These are phyloP conservation scores for Paecilomyces variotii DNA, from an alignment of 2,329 filamentous ascomycete species.

Conservation along the genomic window DNA sequence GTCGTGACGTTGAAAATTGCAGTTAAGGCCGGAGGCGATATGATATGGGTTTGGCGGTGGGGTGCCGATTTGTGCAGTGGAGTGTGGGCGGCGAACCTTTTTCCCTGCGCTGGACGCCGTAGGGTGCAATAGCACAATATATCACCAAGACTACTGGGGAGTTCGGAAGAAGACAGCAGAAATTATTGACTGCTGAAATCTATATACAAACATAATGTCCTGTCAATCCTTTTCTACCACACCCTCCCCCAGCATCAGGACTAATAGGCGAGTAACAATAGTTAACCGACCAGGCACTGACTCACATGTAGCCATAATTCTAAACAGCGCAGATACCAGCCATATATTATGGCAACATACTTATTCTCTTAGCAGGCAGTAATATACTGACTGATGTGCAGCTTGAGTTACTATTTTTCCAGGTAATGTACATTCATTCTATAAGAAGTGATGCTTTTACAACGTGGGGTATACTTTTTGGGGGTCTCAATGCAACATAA, in stretches of 20 bases:
- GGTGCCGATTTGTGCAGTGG: conserved; percentile 32
- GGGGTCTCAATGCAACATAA: neutral
- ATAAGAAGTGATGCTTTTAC: conserved; percentile 2
- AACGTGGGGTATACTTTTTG: neutral
- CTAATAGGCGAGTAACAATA: neutral
- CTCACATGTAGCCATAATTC: neutral
- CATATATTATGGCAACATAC: neutral
- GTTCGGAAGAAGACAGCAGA: neutral
- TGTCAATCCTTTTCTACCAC: neutral
- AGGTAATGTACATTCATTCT: neutral
- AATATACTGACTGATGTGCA: neutral
- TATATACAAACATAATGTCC: neutral
- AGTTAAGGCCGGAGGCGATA: conserved; percentile 23
- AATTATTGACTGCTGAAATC: neutral
- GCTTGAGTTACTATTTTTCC: neutral
- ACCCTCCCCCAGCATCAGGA: neutral
- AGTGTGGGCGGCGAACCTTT: conserved; percentile 22
- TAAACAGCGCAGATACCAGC: neutral
- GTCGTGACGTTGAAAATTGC: conserved; percentile 28
- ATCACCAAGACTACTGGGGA: neutral
- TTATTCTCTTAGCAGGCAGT: neutral
- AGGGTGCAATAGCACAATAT: neutral
- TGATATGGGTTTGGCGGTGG: conserved; percentile 23
- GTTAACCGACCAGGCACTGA: neutral
- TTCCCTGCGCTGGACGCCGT: neutral